These are phyloP conservation scores for Parathielavia appendiculata DNA, from an alignment of 495 filamentous ascomycete genomes.

Conservation along the genomic window DNA sequence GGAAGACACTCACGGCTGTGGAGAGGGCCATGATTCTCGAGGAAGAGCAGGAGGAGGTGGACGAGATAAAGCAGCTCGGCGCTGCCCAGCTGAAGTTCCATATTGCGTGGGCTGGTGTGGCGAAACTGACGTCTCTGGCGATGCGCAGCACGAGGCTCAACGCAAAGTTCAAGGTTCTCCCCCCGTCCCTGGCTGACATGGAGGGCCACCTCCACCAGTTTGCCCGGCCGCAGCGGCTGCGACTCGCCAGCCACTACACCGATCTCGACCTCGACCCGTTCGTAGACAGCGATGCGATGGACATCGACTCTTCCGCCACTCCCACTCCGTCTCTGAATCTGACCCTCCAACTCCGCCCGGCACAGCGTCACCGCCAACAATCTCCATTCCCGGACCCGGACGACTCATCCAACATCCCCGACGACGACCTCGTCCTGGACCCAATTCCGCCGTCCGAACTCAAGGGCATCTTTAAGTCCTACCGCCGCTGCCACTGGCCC, in stretches of 20 bases:
- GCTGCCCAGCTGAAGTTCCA: background rate
- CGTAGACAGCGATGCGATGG: conserved; percentile 2
- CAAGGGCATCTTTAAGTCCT: conserved; percentile 1
- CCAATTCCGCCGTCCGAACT: conserved; percentile 7
- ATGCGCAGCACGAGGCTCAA: background rate
- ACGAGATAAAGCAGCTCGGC: conserved; percentile 8
- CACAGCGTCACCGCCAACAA: background rate
- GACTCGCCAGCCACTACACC: background rate
- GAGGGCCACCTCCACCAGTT: background rate
- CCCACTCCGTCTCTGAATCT: background rate
- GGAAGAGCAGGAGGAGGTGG: conserved; percentile 23
- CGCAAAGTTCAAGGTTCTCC: background rate
- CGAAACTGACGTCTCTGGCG: background rate
- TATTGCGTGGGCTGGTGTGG: background rate
- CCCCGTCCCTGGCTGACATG: background rate
- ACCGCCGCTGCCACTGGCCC: background rate
- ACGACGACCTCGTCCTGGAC: conserved; percentile 11
- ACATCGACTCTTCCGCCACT: conserved; percentile 5
- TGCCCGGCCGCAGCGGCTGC: background rate
- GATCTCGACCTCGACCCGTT: background rate
- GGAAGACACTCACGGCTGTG: conserved; percentile 24
- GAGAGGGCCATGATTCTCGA: conserved; percentile 28
- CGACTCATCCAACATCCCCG: conserved; percentile 2
- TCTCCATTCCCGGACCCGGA: background rate
- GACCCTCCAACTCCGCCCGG: background rate